A percentile compares a stretch with the other conserved stretches of the same genome.
Conservation (phyloP, 108 stramenopile species). For the Nitzschia sp. region DNA sequence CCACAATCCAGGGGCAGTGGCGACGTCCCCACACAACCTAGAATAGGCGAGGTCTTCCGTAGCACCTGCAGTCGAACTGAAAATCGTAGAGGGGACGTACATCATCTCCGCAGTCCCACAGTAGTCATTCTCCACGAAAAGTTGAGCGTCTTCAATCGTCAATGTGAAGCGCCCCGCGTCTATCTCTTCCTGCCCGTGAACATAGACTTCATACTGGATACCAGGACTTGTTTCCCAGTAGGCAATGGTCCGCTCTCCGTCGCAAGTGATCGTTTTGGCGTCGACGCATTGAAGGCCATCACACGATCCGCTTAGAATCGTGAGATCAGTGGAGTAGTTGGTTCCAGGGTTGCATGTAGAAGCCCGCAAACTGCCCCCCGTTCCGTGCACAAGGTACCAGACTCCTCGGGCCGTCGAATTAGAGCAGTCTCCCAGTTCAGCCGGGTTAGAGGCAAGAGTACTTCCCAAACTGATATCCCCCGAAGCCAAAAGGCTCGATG, state of each 20-base stretch:
- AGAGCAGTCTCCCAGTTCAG: not conserved
- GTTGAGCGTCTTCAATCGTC: not conserved
- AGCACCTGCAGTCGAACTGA: conserved; percentile 20
- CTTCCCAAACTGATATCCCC: conserved; percentile 12
- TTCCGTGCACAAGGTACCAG: conserved; percentile 21
- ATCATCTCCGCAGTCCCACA: conserved; percentile 11
- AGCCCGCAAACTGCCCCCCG: conserved; percentile 13
- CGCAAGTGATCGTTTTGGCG: conserved; percentile 5
- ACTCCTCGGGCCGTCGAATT: not conserved
- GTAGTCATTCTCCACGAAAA: conserved; percentile 22
- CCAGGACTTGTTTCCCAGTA: conserved; percentile 12
- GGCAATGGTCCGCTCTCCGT: conserved; percentile 10
- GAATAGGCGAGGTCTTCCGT: not conserved
- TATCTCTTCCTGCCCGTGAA: conserved; percentile 6
- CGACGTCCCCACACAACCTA: conserved; percentile 1
- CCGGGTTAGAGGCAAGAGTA: conserved; percentile 4
- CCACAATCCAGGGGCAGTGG: conserved; percentile 24
- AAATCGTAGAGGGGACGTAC: not conserved
- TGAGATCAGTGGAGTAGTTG: conserved; percentile 8
- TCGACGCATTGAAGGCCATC: conserved; percentile 2
- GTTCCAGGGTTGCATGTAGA: conserved; percentile 29
- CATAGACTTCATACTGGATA: conserved; percentile 10
- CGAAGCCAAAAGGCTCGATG: not conserved
- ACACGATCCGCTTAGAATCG: conserved; percentile 14
- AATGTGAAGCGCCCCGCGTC: conserved; percentile 15